phyloP scores from a whole-genome alignment of 192 early-diverging fungal genomes.

The Podila epicladia region DNA sequence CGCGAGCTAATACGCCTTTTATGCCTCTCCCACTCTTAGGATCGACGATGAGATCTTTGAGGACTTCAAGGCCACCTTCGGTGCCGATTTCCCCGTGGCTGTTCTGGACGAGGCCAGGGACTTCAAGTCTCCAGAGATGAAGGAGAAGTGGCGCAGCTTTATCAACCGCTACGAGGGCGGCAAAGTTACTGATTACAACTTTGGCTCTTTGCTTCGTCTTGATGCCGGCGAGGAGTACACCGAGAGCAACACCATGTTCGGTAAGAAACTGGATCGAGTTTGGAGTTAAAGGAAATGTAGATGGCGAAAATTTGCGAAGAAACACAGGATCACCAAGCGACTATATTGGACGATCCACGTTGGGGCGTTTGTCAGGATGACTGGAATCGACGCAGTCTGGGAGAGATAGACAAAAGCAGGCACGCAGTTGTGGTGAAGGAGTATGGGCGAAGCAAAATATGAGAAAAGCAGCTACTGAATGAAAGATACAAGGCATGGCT shows the following conservation, averaged over 20 bases:
- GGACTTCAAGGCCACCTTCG: constrained; percentile 80
- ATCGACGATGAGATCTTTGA: constrained; percentile 87
- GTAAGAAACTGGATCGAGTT: constrained; percentile 45
- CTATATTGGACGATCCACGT: background rate
- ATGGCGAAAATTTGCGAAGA: background rate
- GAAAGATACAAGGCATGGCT: too few relatives aligned
- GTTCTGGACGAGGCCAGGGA: constrained; percentile 78
- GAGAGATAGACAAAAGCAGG: too few relatives aligned
- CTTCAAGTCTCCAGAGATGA: constrained; percentile 84
- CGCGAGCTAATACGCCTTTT: constrained; percentile 3
- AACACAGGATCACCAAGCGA: constrained; percentile 8
- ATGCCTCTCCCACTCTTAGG: constrained; percentile 26
- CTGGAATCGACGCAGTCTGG: too few relatives aligned
- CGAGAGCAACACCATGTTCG: constrained; percentile 91
- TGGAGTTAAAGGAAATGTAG: background rate
- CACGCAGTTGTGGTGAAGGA: too few relatives aligned
- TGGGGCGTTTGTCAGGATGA: background rate
- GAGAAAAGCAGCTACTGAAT: too few relatives aligned
- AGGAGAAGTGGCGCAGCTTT: constrained; percentile 90
- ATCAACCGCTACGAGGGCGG: constrained; percentile 87
- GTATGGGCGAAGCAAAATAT: too few relatives aligned
- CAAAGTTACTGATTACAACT: constrained; percentile 91
- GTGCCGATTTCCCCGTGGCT: constrained; percentile 69
- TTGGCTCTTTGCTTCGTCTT: constrained; percentile 89
- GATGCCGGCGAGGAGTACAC: constrained; percentile 82